A percentile compares a stretch with the other conserved stretches of the same genome.
Conservation (phyloP, 805 yeast species). For the Pichia eremophila region DNA sequence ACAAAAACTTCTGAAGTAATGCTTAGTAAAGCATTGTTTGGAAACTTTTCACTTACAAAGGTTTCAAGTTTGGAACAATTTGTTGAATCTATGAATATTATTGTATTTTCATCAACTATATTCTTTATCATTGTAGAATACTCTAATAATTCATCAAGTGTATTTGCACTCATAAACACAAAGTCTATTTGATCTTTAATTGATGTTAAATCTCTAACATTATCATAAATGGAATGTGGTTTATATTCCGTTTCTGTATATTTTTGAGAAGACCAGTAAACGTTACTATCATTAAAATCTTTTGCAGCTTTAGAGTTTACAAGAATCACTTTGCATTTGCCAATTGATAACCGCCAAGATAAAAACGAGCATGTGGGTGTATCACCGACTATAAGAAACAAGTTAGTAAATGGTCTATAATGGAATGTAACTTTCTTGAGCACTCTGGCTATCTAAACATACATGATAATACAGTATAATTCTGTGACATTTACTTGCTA, state of each 20-base stretch:
- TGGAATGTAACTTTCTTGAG: too few species aligned
- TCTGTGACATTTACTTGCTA: slow-evolving; percentile 1
- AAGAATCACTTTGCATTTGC: slow-evolving; percentile 11
- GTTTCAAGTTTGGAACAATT: slow-evolving; percentile 17
- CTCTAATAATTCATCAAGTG: slow-evolving; percentile 5
- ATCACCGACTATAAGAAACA: slow-evolving; percentile 21
- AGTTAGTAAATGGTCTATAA: neutral
- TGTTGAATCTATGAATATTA: slow-evolving; percentile 20
- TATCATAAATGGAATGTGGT: neutral
- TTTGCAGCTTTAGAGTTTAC: slow-evolving; percentile 6
- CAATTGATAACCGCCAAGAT: slow-evolving; percentile 22
- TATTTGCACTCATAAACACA: slow-evolving; percentile 14
- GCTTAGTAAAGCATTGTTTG: slow-evolving; percentile 14
- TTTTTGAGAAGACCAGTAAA: slow-evolving; percentile 9
- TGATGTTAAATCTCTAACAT: neutral
- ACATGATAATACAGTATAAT: slow-evolving; percentile 7
- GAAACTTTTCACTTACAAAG: slow-evolving; percentile 7
- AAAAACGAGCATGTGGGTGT: slow-evolving; percentile 22
- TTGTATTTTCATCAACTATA: slow-evolving; percentile 13
- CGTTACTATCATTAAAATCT: neutral
- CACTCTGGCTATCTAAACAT: neutral
- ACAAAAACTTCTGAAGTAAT: slow-evolving; percentile 21
- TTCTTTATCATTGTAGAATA: slow-evolving; percentile 4
- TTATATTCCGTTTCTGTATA: neutral
- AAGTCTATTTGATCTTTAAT: slow-evolving; percentile 11